Conservation (phyloP, 1,284 basidiomycete species). For the Austroboletus olivaceoglutinosus region DNA sequence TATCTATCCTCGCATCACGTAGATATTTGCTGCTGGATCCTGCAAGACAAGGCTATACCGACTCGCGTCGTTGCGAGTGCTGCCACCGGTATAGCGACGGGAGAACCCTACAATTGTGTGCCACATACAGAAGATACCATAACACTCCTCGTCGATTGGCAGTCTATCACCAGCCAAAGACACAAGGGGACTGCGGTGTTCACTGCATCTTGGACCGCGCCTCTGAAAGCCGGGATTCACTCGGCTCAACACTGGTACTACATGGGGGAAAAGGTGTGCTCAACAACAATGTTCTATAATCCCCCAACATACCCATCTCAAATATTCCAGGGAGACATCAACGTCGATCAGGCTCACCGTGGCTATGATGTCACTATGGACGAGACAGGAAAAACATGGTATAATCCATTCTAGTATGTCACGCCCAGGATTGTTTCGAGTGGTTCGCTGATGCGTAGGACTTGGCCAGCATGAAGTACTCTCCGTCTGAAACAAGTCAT, state of each 20-base stretch:
- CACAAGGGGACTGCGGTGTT: constrained; percentile 83
- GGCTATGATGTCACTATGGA: constrained; percentile 88
- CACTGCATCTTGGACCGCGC: constrained; percentile 88
- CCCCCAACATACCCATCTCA: background rate
- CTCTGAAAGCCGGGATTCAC: constrained; percentile 75
- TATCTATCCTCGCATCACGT: constrained; percentile 95
- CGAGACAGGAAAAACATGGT: constrained; percentile 78
- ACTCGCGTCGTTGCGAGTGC: constrained; percentile 86
- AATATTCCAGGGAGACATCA: constrained; percentile 72
- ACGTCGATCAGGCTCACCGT: constrained; percentile 89
- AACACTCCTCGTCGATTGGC: constrained; percentile 91
- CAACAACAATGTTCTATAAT: background rate
- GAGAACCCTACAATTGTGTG: constrained; percentile 81
- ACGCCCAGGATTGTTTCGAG: background rate
- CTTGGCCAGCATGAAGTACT: constrained; percentile 82
- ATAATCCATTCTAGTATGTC: constrained; percentile 88
- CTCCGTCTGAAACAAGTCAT: constrained; percentile 85
- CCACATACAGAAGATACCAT: constrained; percentile 91
- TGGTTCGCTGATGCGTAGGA: constrained; percentile 10
- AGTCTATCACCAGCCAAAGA: constrained; percentile 65
- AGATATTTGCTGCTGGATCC: constrained; percentile 89
- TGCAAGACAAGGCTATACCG: constrained; percentile 76
- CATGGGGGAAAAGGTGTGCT: constrained; percentile 79
- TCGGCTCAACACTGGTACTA: constrained; percentile 93
- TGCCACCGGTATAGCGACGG: constrained; percentile 84